These are phyloP conservation scores for Apiospora phragmitis DNA, from an alignment of 2,329 filamentous ascomycete species.

Conservation along the genomic window DNA sequence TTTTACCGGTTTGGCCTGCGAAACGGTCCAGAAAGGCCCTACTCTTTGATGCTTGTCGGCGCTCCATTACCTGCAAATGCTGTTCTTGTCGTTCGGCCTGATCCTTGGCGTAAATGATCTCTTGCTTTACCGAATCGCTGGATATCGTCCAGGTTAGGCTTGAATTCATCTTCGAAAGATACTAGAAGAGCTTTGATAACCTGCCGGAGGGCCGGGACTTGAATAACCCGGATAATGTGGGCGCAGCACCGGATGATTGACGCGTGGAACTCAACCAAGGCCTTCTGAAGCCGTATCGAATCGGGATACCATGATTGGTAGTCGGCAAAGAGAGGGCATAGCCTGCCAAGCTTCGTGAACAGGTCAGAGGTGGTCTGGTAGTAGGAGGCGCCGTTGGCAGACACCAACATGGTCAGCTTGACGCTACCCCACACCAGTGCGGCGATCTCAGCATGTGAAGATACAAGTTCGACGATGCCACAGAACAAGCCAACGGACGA, in stretches of 20 bases:
- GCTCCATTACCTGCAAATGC: constrained; percentile 22
- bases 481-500: constrained; percentile 39
- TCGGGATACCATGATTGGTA: constrained; percentile 37
- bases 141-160: constrained; percentile 24
- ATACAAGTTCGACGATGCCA: constrained; percentile 36
- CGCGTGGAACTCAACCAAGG: constrained; percentile 36
- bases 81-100: constrained; percentile 24
- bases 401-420: constrained; percentile 39
- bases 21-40: constrained; percentile 12
- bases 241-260: constrained; percentile 37
- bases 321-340: constrained; percentile 37
- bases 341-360: constrained; percentile 34
- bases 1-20: neutral
- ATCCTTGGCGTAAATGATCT: constrained; percentile 27
- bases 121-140: constrained; percentile 24
- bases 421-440: constrained; percentile 45
- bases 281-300: constrained; percentile 33
- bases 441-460: constrained; percentile 36
- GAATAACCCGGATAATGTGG: constrained; percentile 28
- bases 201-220: constrained; percentile 26
- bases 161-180: constrained; percentile 33
- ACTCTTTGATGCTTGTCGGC: constrained; percentile 16
- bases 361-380: constrained; percentile 39
- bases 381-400: constrained; percentile 38
- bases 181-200: constrained; percentile 22